Percentiles rank a stretch among this genome's conserved stretches.
Conservation (phyloP, 164 flowering plant species). For the Protea cynaroides region DNA sequence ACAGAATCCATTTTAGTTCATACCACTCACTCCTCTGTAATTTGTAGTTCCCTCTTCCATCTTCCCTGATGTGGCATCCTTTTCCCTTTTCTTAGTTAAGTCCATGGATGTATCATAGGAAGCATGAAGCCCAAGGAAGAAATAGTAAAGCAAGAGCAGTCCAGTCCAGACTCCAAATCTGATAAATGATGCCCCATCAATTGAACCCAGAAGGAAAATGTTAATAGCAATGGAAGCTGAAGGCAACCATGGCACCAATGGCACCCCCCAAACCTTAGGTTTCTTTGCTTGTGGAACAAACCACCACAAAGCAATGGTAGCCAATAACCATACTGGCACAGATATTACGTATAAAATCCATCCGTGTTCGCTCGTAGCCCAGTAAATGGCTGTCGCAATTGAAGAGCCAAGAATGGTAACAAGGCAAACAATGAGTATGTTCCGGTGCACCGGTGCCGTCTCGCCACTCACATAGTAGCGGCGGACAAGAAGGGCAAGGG, state of each 20-base stretch:
- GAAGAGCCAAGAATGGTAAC: slow-evolving; percentile 38
- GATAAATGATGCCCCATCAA: slow-evolving; percentile 37
- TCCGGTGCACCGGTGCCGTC: slow-evolving; percentile 26
- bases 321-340: slow-evolving; percentile 35
- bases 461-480: slow-evolving; percentile 40
- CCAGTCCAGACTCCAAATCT: slow-evolving; percentile 47
- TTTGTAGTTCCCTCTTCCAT: not conserved
- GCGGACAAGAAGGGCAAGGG: slow-evolving; percentile 47
- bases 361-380: slow-evolving; percentile 20
- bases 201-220: slow-evolving; percentile 52
- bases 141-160: slow-evolving; percentile 38
- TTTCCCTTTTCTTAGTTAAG: not conserved
- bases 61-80: not conserved
- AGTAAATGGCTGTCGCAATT: slow-evolving; percentile 25
- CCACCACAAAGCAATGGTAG: slow-evolving; percentile 32
- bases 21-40: too few species aligned
- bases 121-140: slow-evolving; percentile 51
- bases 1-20: too few species aligned
- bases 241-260: slow-evolving; percentile 11
- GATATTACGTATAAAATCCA: slow-evolving; percentile 30
- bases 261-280: slow-evolving; percentile 60
- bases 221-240: slow-evolving; percentile 44
- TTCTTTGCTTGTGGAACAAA: slow-evolving; percentile 34
- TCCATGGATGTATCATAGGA: slow-evolving; percentile 48
- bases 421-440: slow-evolving; percentile 34